Base-by-base conservation (phyloP, 2,329 filamentous ascomycete species). In the Torrubiella hemipterigena region DNA sequence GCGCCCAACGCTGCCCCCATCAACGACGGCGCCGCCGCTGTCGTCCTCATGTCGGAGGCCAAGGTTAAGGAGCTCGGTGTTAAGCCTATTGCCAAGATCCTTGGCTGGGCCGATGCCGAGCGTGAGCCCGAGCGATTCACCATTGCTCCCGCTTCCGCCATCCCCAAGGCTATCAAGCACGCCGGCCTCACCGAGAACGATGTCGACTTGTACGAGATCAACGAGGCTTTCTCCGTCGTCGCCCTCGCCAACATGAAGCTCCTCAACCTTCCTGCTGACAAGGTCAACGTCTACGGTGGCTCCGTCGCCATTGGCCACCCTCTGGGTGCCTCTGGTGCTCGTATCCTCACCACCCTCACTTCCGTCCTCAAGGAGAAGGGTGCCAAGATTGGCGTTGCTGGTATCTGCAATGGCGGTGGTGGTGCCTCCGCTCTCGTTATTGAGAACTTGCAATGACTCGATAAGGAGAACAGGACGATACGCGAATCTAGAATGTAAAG, bases 171-270 rank as follows among this genome's bases (percentile, higher is more conserved):
- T 36, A 74, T 98, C 51, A 86, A 89, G 70, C 89, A 98, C 61
- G 91, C 91, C 38, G 82, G 83, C 40, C 63, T 98, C 39, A 72
- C 75, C 35, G 70, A 77, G 45, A 74, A 79, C 41, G 69, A 83
- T 37, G 70, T 98, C 36, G 89, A 96, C 50, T 91, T 77, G 46
- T 98, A 91, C 58, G 91, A 98, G 69, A 95, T 98, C 69, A 98
- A 98, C 68, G 91, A 98, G 69, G 91, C 91, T 25, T 98, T 98
- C 69, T 91, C 83, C 40, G 91, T 94, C 30, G 91, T 98, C 41
- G 85, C 91, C 23, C 72, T 98, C 31, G 87, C 91, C 44, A 98
- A 98, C 68, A 77, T 94, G 64, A 94, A 98, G 73, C 59, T 96
- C 33, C 76, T 98, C 24, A 70, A 68, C 39, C 63, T 98, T 35